phyloP scores from a whole-genome alignment of 2,329 filamentous ascomycete species.

The Hymenoscyphus fructigenus region DNA sequence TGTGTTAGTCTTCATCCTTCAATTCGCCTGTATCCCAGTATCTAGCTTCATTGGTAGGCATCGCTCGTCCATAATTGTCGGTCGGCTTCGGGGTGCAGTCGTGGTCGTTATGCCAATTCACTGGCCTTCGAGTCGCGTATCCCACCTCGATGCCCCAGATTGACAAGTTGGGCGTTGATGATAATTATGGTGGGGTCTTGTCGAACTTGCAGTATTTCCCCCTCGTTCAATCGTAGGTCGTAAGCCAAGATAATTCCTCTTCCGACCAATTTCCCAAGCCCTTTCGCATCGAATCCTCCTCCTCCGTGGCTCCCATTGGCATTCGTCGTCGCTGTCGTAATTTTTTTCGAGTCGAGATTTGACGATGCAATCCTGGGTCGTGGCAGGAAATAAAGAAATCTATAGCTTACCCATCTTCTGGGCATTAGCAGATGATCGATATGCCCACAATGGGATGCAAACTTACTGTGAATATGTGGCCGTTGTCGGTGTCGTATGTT shows the following conservation, averaged over 20 bases:
- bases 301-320: neutral
- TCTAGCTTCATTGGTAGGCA: neutral
- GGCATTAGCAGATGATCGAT: constrained; percentile 35
- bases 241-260: neutral
- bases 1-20: constrained; percentile 30
- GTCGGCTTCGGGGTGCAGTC: neutral
- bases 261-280: neutral
- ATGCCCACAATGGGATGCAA: constrained; percentile 19
- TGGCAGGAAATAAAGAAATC: constrained; percentile 27
- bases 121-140: neutral
- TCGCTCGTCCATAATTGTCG: neutral
- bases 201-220: neutral
- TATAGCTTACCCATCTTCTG: constrained; percentile 61
- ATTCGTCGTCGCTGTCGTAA: neutral
- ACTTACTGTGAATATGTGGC: constrained; percentile 49
- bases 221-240: neutral
- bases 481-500: constrained; percentile 48
- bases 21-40: neutral
- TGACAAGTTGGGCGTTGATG: neutral
- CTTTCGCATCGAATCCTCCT: neutral
- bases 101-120: neutral
- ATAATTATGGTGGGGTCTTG: neutral
- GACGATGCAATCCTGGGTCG: constrained; percentile 13
- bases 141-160: neutral
- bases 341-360: constrained; percentile 9